Base-by-base conservation (phyloP, 2,329 filamentous ascomycete species). In the Aspergillus fijiensis region DNA sequence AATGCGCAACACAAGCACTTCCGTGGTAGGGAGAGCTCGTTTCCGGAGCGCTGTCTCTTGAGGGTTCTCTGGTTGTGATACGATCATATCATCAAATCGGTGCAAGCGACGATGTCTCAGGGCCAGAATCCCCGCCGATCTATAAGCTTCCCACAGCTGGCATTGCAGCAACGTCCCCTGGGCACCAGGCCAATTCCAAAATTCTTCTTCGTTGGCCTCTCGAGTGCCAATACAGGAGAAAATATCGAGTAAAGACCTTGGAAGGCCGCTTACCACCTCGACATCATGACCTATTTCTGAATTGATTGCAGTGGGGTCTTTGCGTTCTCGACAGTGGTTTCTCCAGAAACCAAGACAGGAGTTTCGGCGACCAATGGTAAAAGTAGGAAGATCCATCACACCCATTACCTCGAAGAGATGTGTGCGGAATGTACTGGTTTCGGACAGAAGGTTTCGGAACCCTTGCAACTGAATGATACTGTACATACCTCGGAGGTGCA, bases 371-470 rank as follows among this genome's bases (percentile, higher is more conserved):
- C 71, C 71, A 14, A 74, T 53, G 0, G 67, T 56, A 33, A 72
- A 68, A 2, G 66, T 68, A 0, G 67, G 66, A 10, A 74, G 58
- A 50, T 73, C 71, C 69, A 73, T 71, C 1, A 73, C 62, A 0
- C 72, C 71, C 70, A 74, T 70, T 4, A 72, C 72, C 45, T 74
- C 71, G 2, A 72, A 58, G 1, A 72, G 57, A 19, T 73, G 70
- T 0, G 58, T 60, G 0, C 68, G 67, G 19, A 73, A 70, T 27
- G 42, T 56, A 3, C 56, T 54, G 12, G 42, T 11, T 25, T 55
- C 48, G 6, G 25, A 25, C 16, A 53, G 58, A 1, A 23, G 23
- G 27, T 57, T 39, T 21, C 55, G 55, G 2, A 67, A 39, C 7
- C 58, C 66, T 5, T 66, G 60, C 25, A 58, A 63, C 53, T 68